Conservation (phyloP, 2,329 filamentous ascomycete species). For the Hypomyces rosellus region DNA sequence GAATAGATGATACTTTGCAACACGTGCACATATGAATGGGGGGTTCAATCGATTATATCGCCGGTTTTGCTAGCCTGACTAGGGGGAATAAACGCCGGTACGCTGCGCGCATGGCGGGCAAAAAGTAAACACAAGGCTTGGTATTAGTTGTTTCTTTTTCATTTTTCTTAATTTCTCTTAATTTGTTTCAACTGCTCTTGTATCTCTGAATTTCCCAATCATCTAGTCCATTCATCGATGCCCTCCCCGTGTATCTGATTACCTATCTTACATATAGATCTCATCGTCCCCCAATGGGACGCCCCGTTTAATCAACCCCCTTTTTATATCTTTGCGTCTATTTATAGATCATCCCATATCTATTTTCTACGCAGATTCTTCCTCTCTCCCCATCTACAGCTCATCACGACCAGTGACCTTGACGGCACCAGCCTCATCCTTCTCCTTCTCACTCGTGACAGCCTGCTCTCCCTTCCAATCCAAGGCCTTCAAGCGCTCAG, state of each 20-base stretch:
- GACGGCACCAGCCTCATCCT: conserved; percentile 41
- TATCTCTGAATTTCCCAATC: too few relatives aligned
- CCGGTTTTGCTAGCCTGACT: too few relatives aligned
- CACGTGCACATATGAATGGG: too few relatives aligned
- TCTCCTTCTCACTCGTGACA: conserved; percentile 36
- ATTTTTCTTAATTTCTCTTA: not conserved
- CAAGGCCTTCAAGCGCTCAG: conserved; percentile 85
- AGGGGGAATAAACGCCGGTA: too few relatives aligned
- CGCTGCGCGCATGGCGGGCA: too few relatives aligned
- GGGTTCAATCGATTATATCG: too few relatives aligned
- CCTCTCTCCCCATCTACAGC: conserved; percentile 45
- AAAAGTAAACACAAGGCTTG: not conserved
- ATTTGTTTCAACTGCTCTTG: not conserved
- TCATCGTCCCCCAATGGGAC: too few relatives aligned
- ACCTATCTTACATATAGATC: too few relatives aligned
- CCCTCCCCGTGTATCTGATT: too few relatives aligned
- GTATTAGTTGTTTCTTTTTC: not conserved
- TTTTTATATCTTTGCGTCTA: not conserved
- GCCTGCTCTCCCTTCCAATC: conserved; percentile 67
- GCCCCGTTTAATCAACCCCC: not conserved
- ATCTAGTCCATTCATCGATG: too few relatives aligned
- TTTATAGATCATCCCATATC: not conserved
- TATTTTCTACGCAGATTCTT: not conserved
- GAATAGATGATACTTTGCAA: not conserved
- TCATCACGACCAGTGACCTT: conserved; percentile 70